Evolutionary conservation across 345 rosid species (phyloP).

Genomic region (Kandelia obovata): DNA sequence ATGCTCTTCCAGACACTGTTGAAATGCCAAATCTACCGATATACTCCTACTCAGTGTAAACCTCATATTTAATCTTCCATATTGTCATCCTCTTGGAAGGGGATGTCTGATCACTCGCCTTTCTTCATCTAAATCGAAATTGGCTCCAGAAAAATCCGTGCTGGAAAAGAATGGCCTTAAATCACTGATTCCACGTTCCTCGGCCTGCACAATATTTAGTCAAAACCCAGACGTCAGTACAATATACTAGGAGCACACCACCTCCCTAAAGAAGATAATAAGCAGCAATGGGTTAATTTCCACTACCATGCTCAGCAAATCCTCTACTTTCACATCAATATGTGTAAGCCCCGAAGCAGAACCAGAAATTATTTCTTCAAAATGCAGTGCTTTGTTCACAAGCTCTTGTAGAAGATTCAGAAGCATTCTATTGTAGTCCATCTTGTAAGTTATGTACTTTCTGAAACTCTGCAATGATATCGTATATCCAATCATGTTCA

Average conservation of each 20-base stretch:
- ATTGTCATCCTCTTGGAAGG: slow-evolving; percentile 22
- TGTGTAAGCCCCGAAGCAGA: slow-evolving; percentile 52
- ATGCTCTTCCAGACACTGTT: neutral
- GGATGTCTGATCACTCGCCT: slow-evolving; percentile 54
- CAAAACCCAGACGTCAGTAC: slow-evolving; percentile 5
- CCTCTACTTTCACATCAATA: slow-evolving; percentile 69
- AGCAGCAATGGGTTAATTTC: neutral
- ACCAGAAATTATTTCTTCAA: slow-evolving; percentile 83
- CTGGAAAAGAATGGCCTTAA: slow-evolving; percentile 76
- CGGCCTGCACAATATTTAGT: slow-evolving; percentile 51
- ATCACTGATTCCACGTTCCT: slow-evolving; percentile 73
- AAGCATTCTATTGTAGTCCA: slow-evolving; percentile 77
- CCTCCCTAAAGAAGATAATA: neutral
- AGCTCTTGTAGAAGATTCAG: slow-evolving; percentile 78
- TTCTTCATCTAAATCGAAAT: slow-evolving; percentile 59
- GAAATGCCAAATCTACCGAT: neutral
- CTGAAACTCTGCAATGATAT: slow-evolving; percentile 72
- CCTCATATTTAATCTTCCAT: too few species aligned
- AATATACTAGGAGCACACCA: neutral
- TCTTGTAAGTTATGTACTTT: slow-evolving; percentile 84
- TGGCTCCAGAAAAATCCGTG: slow-evolving; percentile 57
- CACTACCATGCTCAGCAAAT: slow-evolving; percentile 68
- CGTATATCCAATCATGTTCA: neutral
- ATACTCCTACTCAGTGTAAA: neutral
- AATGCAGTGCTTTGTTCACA: slow-evolving; percentile 67